Percentiles rank a stretch among this genome's conserved stretches.
phyloP scores from a whole-genome alignment of 2,329 filamentous ascomycete genomes.

The Pseudogymnoascus sp. region DNA sequence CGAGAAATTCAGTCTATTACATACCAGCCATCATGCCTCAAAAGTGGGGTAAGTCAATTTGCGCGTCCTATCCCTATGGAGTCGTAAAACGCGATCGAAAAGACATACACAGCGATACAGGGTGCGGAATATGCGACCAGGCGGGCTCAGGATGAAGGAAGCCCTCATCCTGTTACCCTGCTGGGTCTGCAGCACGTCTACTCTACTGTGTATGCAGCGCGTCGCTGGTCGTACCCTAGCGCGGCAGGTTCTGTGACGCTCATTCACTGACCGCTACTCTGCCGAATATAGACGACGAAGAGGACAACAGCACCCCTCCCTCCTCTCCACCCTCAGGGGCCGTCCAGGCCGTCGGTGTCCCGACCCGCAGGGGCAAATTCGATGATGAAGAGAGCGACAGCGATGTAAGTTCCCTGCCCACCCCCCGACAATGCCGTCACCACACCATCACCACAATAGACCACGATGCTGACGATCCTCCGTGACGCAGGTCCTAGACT shows the following conservation, averaged over 20 bases:
- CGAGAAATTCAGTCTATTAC: neutral
- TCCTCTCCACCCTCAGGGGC: conserved; percentile 22
- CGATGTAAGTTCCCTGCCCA: conserved; percentile 51
- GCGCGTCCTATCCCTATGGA: conserved; percentile 15
- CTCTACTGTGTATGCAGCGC: neutral
- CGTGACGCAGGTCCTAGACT: conserved; percentile 68
- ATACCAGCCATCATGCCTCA: conserved; percentile 24
- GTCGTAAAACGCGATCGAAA: neutral
- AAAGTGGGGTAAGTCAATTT: conserved; percentile 28
- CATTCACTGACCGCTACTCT: conserved; percentile 25
- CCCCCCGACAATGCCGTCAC: neutral
- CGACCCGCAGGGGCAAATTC: conserved; percentile 53
- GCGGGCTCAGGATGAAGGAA: neutral
- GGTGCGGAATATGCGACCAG: neutral
- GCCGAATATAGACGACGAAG: conserved; percentile 28
- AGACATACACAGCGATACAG: neutral
- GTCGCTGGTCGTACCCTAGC: neutral
- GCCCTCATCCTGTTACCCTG: neutral
- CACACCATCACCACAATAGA: neutral
- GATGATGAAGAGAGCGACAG: conserved; percentile 81
- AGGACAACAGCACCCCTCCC: conserved; percentile 44
- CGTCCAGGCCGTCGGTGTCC: conserved; percentile 12
- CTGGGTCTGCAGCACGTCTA: neutral
- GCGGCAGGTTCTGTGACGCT: neutral
- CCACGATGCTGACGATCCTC: conserved; percentile 8